These are phyloP conservation scores for Hypoxylon intermedium DNA, from an alignment of 495 filamentous ascomycete species.

Conservation along the genomic window DNA sequence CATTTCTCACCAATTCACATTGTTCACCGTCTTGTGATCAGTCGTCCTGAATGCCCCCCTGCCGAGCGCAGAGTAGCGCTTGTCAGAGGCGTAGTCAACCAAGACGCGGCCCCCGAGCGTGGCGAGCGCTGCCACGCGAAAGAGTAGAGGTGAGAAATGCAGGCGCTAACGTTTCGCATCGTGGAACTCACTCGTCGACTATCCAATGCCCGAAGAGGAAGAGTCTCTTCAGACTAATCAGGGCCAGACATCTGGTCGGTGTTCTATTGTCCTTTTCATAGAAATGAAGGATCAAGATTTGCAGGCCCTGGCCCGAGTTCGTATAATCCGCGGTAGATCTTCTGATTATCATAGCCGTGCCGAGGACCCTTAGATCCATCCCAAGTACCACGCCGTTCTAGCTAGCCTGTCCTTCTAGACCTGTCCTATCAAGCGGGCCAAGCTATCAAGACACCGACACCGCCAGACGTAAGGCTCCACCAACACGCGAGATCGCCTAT, in stretches of 20 bases:
- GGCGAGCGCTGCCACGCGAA: conserved; percentile 5
- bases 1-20: conserved; percentile 13
- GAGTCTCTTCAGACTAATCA: conserved; percentile 12
- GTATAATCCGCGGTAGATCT: conserved; percentile 32
- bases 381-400: conserved; percentile 23
- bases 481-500: conserved; percentile 22
- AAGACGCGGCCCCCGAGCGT: conserved; percentile 12
- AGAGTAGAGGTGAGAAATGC: conserved; percentile 24
- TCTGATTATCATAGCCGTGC: conserved; percentile 32
- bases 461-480: conserved; percentile 31
- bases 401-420: conserved; percentile 10
- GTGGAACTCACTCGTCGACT: conserved; percentile 17
- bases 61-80: conserved; percentile 24
- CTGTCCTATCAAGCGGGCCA: conserved; percentile 12
- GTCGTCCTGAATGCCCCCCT: conserved; percentile 7
- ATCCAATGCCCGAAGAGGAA: conserved; percentile 5
- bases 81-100: not conserved
- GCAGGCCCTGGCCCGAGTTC: conserved; percentile 14
- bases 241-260: conserved; percentile 11
- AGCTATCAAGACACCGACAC: conserved; percentile 24
- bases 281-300: conserved; percentile 38
- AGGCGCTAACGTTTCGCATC: conserved; percentile 35
- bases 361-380: conserved; percentile 34
- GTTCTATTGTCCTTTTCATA: conserved; percentile 18
- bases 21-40: conserved; percentile 18